Evolutionary conservation across 1,284 basidiomycete species (phyloP), one percentile per base, ranked within the genome.

Genomic region (Ceratobasidium sp.): DNA sequence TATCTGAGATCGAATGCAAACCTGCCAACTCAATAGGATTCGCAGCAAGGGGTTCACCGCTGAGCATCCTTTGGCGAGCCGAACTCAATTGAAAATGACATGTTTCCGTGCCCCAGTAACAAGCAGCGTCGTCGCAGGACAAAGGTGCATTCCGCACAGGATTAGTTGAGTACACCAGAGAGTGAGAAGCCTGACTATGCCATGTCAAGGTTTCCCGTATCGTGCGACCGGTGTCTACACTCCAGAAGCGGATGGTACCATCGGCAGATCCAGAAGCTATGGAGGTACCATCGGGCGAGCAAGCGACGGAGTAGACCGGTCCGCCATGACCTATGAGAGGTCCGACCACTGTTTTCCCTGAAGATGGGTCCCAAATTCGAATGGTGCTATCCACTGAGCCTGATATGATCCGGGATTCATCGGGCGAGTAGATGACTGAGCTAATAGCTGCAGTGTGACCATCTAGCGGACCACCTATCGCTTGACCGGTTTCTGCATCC

Each of bases 231-330:
- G 49, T 9, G 20, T 20, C 18, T 20, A 20, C 49, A 20, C 28
- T 60, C 58, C 58, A 60, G 20, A 60, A 3, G 33, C 58, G 28
- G 23, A 60, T 28, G 33, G 58, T 60, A 4, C 23, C 10, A 40
- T 60, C 58, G 6, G 23, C 44, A 9, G 23, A 68, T n/a, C 66
- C 66, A 68, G 46, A 49, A 15, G n/a, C 66, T 15, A 68, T 13
- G 3, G 12, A n/a, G 3, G 20, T 26, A 4, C 42, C 66, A n/a
- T 51, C 20, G 46, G 66, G 66, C 46, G 46, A 68, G 26, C 7
- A 68, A 5, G 66, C 42, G 26, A 68, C 46, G 23, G 66, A 49
- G 23, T 26, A 51, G 13, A 68, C 66, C 23, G 10, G 23, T n/a
- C 12, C 23, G 13, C 23, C 2, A 26, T 51, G 42, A n/a, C 44